Evolutionary conservation across 2,329 filamentous ascomycete species (phyloP), one percentile per base, ranked within the genome.

Genomic region (Fusarium sp.): DNA sequence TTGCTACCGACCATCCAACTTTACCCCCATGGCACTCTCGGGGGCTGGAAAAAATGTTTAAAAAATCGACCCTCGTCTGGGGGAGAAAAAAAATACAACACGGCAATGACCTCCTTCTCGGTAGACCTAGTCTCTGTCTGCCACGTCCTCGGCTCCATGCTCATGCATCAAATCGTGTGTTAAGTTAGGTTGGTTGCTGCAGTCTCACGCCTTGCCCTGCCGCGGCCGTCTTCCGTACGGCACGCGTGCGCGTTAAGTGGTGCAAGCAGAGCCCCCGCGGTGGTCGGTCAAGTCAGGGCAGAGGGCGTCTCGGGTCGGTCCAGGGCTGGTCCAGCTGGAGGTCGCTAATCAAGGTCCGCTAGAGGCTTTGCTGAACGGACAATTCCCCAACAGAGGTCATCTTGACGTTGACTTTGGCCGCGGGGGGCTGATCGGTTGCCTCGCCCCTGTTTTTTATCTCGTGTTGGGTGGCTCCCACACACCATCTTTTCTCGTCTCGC

Each of bases 381-480:
- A 75, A 32, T 70, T 57, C 27, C 10, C 70, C 64, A 54, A 27
- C 25, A 30, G 48, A n/a, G 48, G 72, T 73, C 72, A 74, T 75
- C 20, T 74, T 75, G 72, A 75, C 59, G 68, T 74, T 70, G 25
- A 52, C 48, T 48, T 48, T 48, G 43, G 52, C 34, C 41, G 62
- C 59, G 41, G 64, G 67, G 66, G 68, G 66, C 63, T 71, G 37
- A 71, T 71, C 50, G 39, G 58, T 25, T 64, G 52, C 48, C 57
- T 71, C 43, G 58, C 65, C 74, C 68, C 68, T 78, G 68, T 68
- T 71, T 73, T 73, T 50, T 73, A 69, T 76, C 78, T 80, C 80
- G 80, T 81, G 79, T 81, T 80, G 72, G 72, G 80, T 80, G 78
- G 79, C 75, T 73, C 77, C 74, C 66, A 71, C 79, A 78, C 80